phyloP scores from a whole-genome alignment of 2,329 filamentous ascomycete genomes.

The Bipolaris oryzae region DNA sequence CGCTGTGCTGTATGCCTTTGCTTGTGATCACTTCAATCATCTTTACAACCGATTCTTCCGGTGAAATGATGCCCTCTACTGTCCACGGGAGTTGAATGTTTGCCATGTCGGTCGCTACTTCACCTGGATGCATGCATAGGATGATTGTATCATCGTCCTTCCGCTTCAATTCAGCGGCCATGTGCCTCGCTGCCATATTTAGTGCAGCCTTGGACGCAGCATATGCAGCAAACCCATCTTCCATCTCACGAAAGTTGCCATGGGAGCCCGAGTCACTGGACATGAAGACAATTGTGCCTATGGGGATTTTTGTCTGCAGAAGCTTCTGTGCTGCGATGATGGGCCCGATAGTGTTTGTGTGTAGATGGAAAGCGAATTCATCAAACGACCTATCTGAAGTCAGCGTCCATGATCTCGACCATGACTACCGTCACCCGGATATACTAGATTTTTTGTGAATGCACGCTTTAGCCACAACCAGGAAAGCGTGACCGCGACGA shows the following conservation, averaged over 20 bases:
- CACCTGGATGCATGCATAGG: conserved; percentile 63
- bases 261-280: conserved; percentile 63
- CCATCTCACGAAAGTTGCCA: conserved; percentile 58
- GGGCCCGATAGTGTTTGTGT: conserved; percentile 65
- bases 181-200: conserved; percentile 62
- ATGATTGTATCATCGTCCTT: conserved; percentile 58
- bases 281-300: conserved; percentile 61
- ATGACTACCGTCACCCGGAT: neutral
- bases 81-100: conserved; percentile 60
- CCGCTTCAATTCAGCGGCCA: conserved; percentile 61
- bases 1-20: conserved; percentile 57
- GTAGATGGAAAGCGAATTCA: conserved; percentile 61
- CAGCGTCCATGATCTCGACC: conserved; percentile 4
- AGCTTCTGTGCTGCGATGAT: conserved; percentile 62
- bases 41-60: conserved; percentile 56
- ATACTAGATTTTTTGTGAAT: conserved; percentile 19
- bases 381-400: conserved; percentile 54
- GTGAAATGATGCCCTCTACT: conserved; percentile 59
- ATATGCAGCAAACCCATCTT: conserved; percentile 65
- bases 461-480: conserved; percentile 30
- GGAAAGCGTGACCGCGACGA: conserved; percentile 25
- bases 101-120: conserved; percentile 63
- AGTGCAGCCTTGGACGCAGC: conserved; percentile 63
- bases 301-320: conserved; percentile 54
- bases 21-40: conserved; percentile 60